Evolutionary conservation across 116 monocot genomes (phyloP), one percentile per base, ranked within the genome.

Genomic region (Trichopus zeylanicus): DNA sequence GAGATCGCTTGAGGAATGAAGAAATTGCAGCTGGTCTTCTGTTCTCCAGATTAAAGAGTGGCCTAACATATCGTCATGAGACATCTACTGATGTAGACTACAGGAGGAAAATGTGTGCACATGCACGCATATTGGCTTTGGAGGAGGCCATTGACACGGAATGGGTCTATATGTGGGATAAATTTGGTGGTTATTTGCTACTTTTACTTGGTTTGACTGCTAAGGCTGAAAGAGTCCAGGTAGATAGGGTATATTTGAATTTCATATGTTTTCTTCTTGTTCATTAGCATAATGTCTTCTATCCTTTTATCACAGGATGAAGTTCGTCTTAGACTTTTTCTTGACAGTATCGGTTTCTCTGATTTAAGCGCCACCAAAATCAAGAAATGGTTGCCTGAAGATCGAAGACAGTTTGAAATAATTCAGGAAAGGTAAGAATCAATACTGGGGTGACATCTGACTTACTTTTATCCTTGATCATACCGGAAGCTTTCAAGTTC

Each of bases 81-180:
- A 53, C 73, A 72, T 76, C 81, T 35, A 47, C 74, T 39, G 85
- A 88, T 78, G 66, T 83, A 51, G 92, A 82, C 47, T 85, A 85
- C 60, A 80, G 75, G 61, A 87, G 99, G 60, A 80, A 88, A 74
- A 85, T 99, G 80, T 92, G 92, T 78, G 92, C 99, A 24, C 99
- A 99, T 86, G 99, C 99, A 20, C 84, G 88, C 7, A 99, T 99
- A 81, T 69, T 99, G 57, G 99, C 99, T 66, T 66, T 99, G 48
- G 99, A 99, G 71, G 99, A 99, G 75, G 99, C 99, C 64, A 99
- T 99, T 64, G 99, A 99, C 57, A 99, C 99, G 19, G 99, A 99
- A 47, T 99, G 99, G 99, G 99, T 99, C 0, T 99, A 92, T 60
- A 99, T 99, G 99, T 99, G 99, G 99, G 99, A 99, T 56, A 99